Base-by-base conservation (phyloP, 805 yeast genomes). In the Wickerhamomyces ciferrii region DNA sequence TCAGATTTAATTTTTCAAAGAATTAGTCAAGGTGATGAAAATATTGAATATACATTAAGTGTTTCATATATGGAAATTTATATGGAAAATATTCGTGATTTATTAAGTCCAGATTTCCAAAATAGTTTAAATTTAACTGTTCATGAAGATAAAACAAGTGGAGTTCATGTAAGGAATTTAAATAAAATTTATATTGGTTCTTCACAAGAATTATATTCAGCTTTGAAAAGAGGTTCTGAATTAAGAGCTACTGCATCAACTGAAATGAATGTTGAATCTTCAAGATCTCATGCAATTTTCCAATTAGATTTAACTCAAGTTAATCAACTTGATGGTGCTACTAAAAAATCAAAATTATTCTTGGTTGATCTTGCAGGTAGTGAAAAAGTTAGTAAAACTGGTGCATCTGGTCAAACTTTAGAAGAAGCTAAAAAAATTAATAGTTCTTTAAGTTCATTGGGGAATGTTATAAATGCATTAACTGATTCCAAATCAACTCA, bases 381-480 rank as follows among this genome's bases (percentile, higher is more conserved):
- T 20, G 96, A 91, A 62, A 86, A 82, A 61, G 79, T 83, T 35
- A 80, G 81, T 48, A 84, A 81, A 52, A 80, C 94, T 0, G 92
- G 94, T 2, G 92, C 91, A 1, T 64, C 78, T 0, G 94, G 94
- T 1, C 80, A 79, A 53, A 74, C 83, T 2, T 67, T 86, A 8
- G 91, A 88, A 59, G 97, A 90, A 55, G 89, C 96, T 1, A 86
- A 86, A 57, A 87, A 84, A 50, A 85, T 90, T 55, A 91, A 90
- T 63, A 75, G 81, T 39, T 86, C 96, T 1, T 71, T 88, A 35
- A 80, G 89, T 6, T 76, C 90, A 0, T 69, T 90, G 46, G 96
- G 96, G 4, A 81, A 83, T 61, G 95, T 89, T 15, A 87, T 90
- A 38, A 80, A 86, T 54, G 78, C 89, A 0, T 74, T 91, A 41